Evolutionary conservation across 2,329 filamentous ascomycete genomes (phyloP).

Genomic region (Fusarium haematococcum): DNA sequence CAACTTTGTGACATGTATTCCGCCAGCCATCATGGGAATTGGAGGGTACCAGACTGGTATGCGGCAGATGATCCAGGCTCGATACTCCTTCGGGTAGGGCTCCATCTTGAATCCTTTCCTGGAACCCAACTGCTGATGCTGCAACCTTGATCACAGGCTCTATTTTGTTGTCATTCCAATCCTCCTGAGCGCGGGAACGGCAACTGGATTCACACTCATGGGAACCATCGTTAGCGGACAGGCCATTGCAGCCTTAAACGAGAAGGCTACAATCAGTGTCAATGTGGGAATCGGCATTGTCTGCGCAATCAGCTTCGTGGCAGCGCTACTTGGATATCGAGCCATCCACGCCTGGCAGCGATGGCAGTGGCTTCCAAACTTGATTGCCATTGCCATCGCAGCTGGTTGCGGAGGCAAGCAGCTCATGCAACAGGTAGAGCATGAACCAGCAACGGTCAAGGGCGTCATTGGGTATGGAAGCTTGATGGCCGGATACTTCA

Average conservation of each 20-base stretch:
- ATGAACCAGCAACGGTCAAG: slow-evolving; percentile 51
- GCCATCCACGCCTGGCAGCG: slow-evolving; percentile 66
- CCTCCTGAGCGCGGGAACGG: slow-evolving; percentile 66
- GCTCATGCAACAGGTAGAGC: slow-evolving; percentile 58
- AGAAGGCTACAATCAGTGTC: slow-evolving; percentile 57
- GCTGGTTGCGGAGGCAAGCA: slow-evolving; percentile 65
- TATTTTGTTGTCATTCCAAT: slow-evolving; percentile 65
- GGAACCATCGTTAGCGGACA: slow-evolving; percentile 68
- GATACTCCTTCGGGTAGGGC: slow-evolving; percentile 67
- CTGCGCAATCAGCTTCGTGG: slow-evolving; percentile 62
- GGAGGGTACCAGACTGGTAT: slow-evolving; percentile 68
- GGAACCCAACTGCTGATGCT: slow-evolving; percentile 10
- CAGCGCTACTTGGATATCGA: slow-evolving; percentile 67
- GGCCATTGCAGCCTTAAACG: slow-evolving; percentile 60
- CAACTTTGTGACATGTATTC: slow-evolving; percentile 62
- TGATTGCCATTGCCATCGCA: slow-evolving; percentile 63
- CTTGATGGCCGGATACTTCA: slow-evolving; percentile 63
- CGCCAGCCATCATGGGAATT: slow-evolving; percentile 67
- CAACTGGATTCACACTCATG: slow-evolving; percentile 69
- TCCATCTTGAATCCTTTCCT: neutral
- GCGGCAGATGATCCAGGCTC: slow-evolving; percentile 70
- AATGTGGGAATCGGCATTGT: slow-evolving; percentile 68
- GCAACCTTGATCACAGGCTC: slow-evolving; percentile 44
- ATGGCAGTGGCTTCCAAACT: slow-evolving; percentile 67
- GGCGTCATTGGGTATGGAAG: slow-evolving; percentile 59